phyloP scores from a whole-genome alignment of 2,329 filamentous ascomycete genomes.

The Botrytis sinoallii region DNA sequence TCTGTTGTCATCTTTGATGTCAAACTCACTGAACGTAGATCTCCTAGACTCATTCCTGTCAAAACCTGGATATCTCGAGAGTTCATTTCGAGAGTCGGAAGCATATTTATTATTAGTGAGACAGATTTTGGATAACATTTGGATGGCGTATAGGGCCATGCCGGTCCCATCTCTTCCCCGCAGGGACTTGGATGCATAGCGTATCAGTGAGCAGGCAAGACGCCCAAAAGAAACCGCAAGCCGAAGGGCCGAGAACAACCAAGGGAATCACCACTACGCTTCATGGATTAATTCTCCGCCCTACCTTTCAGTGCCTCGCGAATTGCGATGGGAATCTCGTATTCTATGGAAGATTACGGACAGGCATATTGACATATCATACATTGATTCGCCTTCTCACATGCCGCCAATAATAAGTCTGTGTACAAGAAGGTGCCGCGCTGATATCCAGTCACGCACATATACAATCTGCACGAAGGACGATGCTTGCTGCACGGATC shows the following conservation, averaged over 20 bases:
- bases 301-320: neutral
- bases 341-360: neutral
- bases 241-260: conserved; percentile 3
- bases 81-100: neutral
- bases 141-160: neutral
- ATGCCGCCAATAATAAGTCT: conserved; percentile 7
- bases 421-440: conserved; percentile 8
- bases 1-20: conserved; percentile 9
- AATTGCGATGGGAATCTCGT: conserved; percentile 4
- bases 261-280: neutral
- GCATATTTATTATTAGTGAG: neutral
- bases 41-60: neutral
- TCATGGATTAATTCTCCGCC: neutral
- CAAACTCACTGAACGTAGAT: neutral
- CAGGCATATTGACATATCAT: neutral
- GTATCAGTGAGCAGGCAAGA: neutral
- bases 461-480: conserved; percentile 11
- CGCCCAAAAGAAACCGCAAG: neutral
- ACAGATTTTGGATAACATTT: neutral
- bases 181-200: neutral
- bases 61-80: neutral
- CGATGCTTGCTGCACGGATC: conserved; percentile 6
- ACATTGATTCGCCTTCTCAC: conserved; percentile 6
- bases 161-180: neutral
- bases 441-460: conserved; percentile 16